These are phyloP conservation scores for Tuber melanosporum DNA, from an alignment of 495 filamentous ascomycete genomes.

Conservation along the genomic window DNA sequence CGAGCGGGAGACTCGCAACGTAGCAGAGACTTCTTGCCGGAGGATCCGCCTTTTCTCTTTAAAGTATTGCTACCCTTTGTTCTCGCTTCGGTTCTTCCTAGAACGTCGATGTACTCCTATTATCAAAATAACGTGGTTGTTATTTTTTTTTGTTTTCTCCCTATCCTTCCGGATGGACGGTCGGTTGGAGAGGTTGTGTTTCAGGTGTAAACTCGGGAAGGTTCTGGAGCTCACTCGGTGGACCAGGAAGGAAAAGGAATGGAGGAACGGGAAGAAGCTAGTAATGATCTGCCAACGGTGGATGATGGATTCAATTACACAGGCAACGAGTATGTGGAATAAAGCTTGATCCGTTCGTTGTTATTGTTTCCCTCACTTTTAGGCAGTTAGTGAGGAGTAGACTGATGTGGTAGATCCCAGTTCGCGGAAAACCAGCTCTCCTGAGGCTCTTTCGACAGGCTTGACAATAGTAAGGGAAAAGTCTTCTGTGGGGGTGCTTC, in stretches of 20 bases:
- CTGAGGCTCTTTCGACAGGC: constrained; percentile 10
- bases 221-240: background rate
- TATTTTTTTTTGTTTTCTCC: background rate
- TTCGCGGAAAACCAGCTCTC: constrained; percentile 20
- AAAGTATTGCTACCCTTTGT: background rate
- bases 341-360: background rate
- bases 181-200: background rate
- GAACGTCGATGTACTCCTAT: background rate
- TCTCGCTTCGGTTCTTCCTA: background rate
- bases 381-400: constrained; percentile 9
- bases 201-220: background rate
- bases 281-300: background rate
- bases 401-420: constrained; percentile 32
- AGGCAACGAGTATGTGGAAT: background rate
- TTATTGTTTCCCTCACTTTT: constrained; percentile 11
- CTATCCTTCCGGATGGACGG: background rate
- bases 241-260: background rate
- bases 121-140: background rate
- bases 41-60: constrained; percentile 13
- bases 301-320: constrained; percentile 3
- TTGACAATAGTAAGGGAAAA: background rate
- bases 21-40: constrained; percentile 17
- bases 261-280: background rate
- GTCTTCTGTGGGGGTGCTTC: background rate
- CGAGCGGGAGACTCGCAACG: constrained; percentile 21